Conservation (phyloP, 2,329 filamentous ascomycete genomes). For the Neopestalotiopsis sp. region DNA sequence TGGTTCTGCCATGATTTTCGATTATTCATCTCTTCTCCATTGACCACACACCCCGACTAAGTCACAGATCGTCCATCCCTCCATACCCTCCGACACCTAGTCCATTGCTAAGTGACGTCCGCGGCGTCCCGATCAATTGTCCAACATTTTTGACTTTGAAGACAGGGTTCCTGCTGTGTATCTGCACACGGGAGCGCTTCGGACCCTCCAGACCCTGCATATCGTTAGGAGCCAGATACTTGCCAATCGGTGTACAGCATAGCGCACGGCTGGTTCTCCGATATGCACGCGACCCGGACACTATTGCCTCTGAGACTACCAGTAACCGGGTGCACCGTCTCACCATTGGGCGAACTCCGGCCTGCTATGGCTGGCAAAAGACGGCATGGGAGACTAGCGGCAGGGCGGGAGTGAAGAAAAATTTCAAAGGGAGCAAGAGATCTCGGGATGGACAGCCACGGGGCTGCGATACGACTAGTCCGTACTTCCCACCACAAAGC, state of each 20-base stretch:
- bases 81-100: not conserved
- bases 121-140: not conserved
- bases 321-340: not conserved
- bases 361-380: not conserved
- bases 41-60: not conserved
- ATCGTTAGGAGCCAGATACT: not conserved
- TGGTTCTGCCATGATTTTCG: not conserved
- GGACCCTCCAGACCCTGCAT: not conserved
- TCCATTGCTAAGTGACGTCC: not conserved
- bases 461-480: not conserved
- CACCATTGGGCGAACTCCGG: not conserved
- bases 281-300: not conserved
- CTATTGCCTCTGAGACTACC: not conserved
- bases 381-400: not conserved
- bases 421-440: not conserved
- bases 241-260: constrained; percentile 4
- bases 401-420: not conserved
- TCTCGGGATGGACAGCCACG: not conserved
- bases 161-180: not conserved
- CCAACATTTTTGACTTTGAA: not conserved
- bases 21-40: not conserved
- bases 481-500: not conserved
- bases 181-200: not conserved
- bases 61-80: not conserved
- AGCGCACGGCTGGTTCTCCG: not conserved